Evolutionary conservation across 176 grass and related monocot genomes (phyloP).

Genomic region (Cenchrus fungigraminus): DNA sequence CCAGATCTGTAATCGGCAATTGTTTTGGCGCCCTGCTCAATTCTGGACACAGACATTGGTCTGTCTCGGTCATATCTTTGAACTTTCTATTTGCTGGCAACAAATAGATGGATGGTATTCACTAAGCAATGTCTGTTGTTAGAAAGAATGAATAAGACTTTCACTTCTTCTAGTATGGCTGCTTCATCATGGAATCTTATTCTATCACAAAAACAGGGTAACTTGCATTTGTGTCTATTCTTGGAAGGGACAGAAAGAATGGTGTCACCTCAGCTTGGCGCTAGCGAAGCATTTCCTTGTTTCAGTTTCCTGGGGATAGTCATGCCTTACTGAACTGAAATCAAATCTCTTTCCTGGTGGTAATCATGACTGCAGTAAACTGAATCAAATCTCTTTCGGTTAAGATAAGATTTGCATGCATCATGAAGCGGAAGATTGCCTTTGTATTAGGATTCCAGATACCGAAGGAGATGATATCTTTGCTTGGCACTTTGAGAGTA

Average conservation of each 20-base stretch:
- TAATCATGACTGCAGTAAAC: neutral
- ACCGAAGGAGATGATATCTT: too few species aligned
- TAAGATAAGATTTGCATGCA: conserved; percentile 11
- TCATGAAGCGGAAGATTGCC: too few species aligned
- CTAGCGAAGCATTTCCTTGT: neutral
- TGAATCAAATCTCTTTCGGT: neutral
- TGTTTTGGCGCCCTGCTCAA: neutral
- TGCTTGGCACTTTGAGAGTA: too few species aligned
- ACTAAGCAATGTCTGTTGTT: neutral
- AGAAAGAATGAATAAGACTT: neutral
- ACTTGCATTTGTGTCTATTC: neutral
- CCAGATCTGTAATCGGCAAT: neutral
- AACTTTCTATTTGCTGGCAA: neutral
- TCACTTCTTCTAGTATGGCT: neutral
- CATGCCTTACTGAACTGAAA: neutral
- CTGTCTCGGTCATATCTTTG: neutral
- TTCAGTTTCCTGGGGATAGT: neutral
- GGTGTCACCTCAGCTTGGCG: too few species aligned
- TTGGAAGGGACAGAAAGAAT: neutral
- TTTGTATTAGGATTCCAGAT: too few species aligned
- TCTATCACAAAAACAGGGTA: too few species aligned
- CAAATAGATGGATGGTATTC: neutral
- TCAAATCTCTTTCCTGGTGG: neutral
- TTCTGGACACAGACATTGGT: neutral
- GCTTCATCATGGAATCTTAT: too few species aligned